These are phyloP conservation scores for Peronospora belbahrii DNA, from an alignment of 352 stramenopile genomes.

Conservation along the genomic window DNA sequence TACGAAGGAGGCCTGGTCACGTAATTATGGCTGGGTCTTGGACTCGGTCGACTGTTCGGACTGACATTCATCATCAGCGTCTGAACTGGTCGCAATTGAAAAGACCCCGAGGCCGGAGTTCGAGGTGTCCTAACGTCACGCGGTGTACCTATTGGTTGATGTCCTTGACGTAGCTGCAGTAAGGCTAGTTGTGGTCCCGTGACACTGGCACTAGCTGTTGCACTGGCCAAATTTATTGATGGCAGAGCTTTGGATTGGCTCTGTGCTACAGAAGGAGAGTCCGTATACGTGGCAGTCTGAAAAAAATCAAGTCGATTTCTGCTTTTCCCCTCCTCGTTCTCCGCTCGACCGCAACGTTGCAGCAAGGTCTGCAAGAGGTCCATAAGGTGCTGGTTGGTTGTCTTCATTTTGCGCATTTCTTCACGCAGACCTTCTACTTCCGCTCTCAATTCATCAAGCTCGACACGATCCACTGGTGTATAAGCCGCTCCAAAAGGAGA, in stretches of 20 bases:
- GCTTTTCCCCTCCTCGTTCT: slow-evolving; percentile 9
- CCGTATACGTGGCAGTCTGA: slow-evolving; percentile 2
- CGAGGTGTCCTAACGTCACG: slow-evolving; percentile 22
- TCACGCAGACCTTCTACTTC: slow-evolving; percentile 52
- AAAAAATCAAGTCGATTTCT: slow-evolving; percentile 7
- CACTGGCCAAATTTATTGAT: slow-evolving; percentile 23
- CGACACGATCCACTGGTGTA: slow-evolving; percentile 41
- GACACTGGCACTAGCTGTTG: slow-evolving; percentile 14
- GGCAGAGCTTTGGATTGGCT: slow-evolving; percentile 11
- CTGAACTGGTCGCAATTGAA: slow-evolving; percentile 43
- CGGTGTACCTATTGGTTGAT: slow-evolving; percentile 15
- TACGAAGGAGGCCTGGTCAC: slow-evolving; percentile 22
- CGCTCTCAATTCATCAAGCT: slow-evolving; percentile 61
- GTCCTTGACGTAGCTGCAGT: slow-evolving; percentile 28
- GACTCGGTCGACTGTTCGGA: slow-evolving; percentile 24
- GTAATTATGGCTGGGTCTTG: slow-evolving; percentile 16
- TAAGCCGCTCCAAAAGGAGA: slow-evolving; percentile 10
- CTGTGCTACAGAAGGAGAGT: slow-evolving; percentile 12
- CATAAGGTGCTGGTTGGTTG: slow-evolving; percentile 53
- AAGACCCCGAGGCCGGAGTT: slow-evolving; percentile 25
- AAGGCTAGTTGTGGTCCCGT: slow-evolving; percentile 21
- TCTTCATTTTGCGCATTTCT: slow-evolving; percentile 64
- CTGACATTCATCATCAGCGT: slow-evolving; percentile 30
- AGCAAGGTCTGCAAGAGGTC: slow-evolving; percentile 50
- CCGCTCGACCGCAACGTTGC: slow-evolving; percentile 15